phyloP scores from a whole-genome alignment of 2,329 filamentous ascomycete genomes.

The Epichloe baconii region DNA sequence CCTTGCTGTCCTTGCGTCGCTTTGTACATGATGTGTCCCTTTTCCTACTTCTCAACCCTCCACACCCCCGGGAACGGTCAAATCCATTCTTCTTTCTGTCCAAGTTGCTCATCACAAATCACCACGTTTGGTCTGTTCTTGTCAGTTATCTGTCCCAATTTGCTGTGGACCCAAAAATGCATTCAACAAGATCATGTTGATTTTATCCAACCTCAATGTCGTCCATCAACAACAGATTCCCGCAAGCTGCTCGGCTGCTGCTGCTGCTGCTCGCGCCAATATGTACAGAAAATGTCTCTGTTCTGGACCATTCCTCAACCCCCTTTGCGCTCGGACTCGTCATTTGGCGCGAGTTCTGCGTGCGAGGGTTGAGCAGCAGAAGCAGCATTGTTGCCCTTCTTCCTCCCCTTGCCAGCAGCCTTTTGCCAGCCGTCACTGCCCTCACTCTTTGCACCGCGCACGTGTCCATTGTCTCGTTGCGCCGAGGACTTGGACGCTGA shows the following conservation, averaged over 20 bases:
- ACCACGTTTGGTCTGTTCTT: neutral
- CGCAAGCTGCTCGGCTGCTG: neutral
- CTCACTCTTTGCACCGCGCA: conserved; percentile 41
- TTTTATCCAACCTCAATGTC: conserved; percentile 5
- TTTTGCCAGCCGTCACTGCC: conserved; percentile 46
- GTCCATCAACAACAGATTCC: neutral
- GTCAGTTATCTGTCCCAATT: conserved; percentile 1
- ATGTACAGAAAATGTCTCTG: neutral
- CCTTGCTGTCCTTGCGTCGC: neutral
- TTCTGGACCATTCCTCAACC: conserved; percentile 18
- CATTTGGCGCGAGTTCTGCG: conserved; percentile 42
- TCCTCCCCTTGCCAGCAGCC: conserved; percentile 35
- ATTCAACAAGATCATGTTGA: conserved; percentile 3
- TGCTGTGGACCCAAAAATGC: conserved; percentile 2
- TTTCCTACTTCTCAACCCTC: neutral
- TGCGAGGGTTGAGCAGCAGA: conserved; percentile 25
- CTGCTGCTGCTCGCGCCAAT: neutral
- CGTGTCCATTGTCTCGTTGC: conserved; percentile 38
- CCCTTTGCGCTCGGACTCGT: conserved; percentile 51
- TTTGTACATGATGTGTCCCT: neutral
- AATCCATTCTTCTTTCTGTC: neutral
- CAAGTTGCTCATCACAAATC: conserved; percentile 1
- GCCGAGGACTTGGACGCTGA: conserved; percentile 24
- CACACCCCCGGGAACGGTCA: neutral
- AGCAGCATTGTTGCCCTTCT: conserved; percentile 33